Evolutionary conservation across 2,329 filamentous ascomycete species (phyloP).

Genomic region (Xylariaceae sp.): DNA sequence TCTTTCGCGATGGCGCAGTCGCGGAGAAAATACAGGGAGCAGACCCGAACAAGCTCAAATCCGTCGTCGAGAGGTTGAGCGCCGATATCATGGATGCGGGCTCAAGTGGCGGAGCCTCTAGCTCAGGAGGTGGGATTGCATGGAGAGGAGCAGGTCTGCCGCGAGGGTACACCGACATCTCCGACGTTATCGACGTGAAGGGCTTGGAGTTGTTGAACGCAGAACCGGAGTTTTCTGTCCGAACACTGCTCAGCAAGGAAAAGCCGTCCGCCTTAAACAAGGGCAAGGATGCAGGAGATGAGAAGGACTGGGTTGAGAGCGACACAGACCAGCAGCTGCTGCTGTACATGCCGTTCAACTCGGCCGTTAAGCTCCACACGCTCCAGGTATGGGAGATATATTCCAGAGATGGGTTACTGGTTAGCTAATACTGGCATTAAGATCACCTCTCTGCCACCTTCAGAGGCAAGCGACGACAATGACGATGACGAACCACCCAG

Average conservation of each 20-base stretch:
- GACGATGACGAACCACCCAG: constrained; percentile 73
- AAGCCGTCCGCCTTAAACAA: constrained; percentile 62
- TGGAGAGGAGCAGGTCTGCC: constrained; percentile 75
- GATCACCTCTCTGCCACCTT: constrained; percentile 71
- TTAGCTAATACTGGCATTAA: constrained; percentile 34
- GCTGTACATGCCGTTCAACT: constrained; percentile 84
- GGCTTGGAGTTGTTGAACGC: constrained; percentile 84
- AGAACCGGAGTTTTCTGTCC: constrained; percentile 64
- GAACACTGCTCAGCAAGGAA: constrained; percentile 64
- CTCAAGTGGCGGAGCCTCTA: constrained; percentile 34
- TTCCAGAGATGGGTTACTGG: constrained; percentile 1
- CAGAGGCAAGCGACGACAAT: constrained; percentile 45
- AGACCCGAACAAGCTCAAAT: constrained; percentile 61
- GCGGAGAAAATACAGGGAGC: constrained; percentile 67
- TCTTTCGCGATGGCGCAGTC: constrained; percentile 67
- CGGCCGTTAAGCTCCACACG: constrained; percentile 82
- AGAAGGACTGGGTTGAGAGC: constrained; percentile 86
- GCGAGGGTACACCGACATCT: constrained; percentile 76
- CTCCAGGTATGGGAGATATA: constrained; percentile 43
- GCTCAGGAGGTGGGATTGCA: constrained; percentile 34
- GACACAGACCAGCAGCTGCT: constrained; percentile 96
- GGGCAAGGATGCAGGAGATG: constrained; percentile 84
- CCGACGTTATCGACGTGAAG: constrained; percentile 69
- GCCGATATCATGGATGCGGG: constrained; percentile 55
- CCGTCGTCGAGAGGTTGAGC: constrained; percentile 63